A percentile compares a stretch with the other conserved stretches of the same genome.
Evolutionary conservation across 768 basidiomycete species (phyloP).

Genomic region (Tylopilus subfusipes): DNA sequence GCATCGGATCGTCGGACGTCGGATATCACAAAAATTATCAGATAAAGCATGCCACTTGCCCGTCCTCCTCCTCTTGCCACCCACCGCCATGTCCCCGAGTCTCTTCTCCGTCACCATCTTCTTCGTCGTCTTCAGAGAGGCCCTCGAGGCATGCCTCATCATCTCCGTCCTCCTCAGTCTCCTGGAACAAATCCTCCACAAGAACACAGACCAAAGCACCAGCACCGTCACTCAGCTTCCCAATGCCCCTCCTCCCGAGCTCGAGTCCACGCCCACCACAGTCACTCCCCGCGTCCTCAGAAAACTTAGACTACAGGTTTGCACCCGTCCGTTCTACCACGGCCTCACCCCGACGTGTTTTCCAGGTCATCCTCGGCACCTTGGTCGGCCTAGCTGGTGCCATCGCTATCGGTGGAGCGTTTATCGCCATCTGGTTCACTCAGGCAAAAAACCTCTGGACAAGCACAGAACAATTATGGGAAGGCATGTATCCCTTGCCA

Average conservation of each 20-base stretch:
- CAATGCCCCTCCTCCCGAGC: background rate
- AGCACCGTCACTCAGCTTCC: background rate
- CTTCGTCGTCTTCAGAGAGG: conserved; percentile 96
- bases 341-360: background rate
- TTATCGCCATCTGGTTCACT: conserved; percentile 95
- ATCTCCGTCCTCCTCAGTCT: conserved; percentile 88
- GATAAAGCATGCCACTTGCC: background rate
- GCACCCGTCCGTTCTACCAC: background rate
- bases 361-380: conserved; percentile 74
- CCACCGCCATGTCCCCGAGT: conserved; percentile 29
- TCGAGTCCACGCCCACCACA: conserved; percentile 25
- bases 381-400: conserved; percentile 73
- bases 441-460: conserved; percentile 81
- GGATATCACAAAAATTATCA: background rate
- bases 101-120: conserved; percentile 91
- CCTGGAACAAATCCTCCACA: conserved; percentile 76
- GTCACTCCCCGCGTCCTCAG: conserved; percentile 49
- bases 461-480: conserved; percentile 87
- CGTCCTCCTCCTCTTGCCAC: background rate
- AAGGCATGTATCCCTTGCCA: conserved; percentile 48
- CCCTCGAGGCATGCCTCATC: conserved; percentile 90
- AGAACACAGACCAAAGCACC: background rate
- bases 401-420: conserved; percentile 81
- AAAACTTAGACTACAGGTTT: conserved; percentile 67
- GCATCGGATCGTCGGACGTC: no score